These are phyloP conservation scores for Lecanosticta acicola DNA, from an alignment of 2,329 filamentous ascomycete genomes.

Conservation along the genomic window DNA sequence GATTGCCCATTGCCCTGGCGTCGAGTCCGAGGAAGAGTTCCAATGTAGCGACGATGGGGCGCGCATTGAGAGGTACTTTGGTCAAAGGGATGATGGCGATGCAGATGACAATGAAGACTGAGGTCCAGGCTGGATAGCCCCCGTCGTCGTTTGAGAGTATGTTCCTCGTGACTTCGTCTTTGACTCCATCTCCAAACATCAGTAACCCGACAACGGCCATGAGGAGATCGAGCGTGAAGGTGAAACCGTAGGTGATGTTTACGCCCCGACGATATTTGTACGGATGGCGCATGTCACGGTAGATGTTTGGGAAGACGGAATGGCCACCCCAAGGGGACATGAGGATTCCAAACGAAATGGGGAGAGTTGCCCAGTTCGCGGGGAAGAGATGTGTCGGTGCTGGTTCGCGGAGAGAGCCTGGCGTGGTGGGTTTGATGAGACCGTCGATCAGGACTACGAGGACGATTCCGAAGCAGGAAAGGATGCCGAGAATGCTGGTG, in stretches of 20 bases:
- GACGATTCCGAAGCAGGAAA: conserved; percentile 85
- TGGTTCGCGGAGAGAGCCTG: conserved; percentile 78
- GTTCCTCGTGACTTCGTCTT: conserved; percentile 86
- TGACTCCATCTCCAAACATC: conserved; percentile 90
- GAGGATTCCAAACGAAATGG: conserved; percentile 80
- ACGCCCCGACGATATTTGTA: conserved; percentile 73
- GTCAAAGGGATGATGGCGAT: conserved; percentile 91
- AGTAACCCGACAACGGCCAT: conserved; percentile 80
- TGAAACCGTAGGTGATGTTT: conserved; percentile 77
- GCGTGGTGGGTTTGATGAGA: conserved; percentile 69
- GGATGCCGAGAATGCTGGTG: conserved; percentile 86
- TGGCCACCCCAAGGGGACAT: conserved; percentile 76
- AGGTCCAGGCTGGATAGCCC: conserved; percentile 68
- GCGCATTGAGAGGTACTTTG: conserved; percentile 65
- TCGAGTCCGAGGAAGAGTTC: conserved; percentile 77
- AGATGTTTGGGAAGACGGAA: conserved; percentile 77
- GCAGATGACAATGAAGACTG: conserved; percentile 75
- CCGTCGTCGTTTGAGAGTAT: conserved; percentile 59
- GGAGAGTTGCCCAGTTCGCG: conserved; percentile 77
- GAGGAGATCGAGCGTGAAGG: conserved; percentile 70
- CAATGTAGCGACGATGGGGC: conserved; percentile 78
- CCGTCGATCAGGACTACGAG: conserved; percentile 78
- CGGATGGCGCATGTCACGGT: conserved; percentile 72
- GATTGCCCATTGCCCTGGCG: conserved; percentile 46
- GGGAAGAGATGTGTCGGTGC: conserved; percentile 77